These are phyloP conservation scores for Porphyrellus sp. DNA, from an alignment of 1,284 basidiomycete species.

Conservation along the genomic window DNA sequence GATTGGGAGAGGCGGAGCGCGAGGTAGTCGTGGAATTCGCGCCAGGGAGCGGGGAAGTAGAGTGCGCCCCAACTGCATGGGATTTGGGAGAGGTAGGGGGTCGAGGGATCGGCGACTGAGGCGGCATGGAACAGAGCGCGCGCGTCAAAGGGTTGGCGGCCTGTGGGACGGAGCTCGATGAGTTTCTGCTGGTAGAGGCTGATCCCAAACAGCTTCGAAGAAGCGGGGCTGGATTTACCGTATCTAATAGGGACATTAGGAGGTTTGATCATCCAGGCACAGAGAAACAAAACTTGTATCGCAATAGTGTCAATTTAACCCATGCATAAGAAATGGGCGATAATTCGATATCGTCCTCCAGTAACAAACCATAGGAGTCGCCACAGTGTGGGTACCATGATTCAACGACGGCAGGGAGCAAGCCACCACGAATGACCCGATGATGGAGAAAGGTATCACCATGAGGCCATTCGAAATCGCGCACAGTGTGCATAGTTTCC, in stretches of 20 bases:
- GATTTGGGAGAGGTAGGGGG: slow-evolving; percentile 78
- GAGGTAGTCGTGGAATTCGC: slow-evolving; percentile 78
- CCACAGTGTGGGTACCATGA: slow-evolving; percentile 79
- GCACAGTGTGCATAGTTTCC: slow-evolving; percentile 53
- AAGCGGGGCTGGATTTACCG: slow-evolving; percentile 40
- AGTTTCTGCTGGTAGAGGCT: slow-evolving; percentile 83
- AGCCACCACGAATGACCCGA: slow-evolving; percentile 69
- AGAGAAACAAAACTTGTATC: slow-evolving; percentile 60
- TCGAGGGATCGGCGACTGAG: slow-evolving; percentile 43
- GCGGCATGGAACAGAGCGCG: slow-evolving; percentile 50
- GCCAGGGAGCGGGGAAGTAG: slow-evolving; percentile 84
- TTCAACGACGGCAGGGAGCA: slow-evolving; percentile 78
- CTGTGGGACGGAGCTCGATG: slow-evolving; percentile 66
- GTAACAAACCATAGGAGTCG: slow-evolving; percentile 70
- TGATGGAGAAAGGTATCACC: slow-evolving; percentile 62
- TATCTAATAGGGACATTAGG: slow-evolving; percentile 46
- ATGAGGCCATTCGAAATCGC: slow-evolving; percentile 55
- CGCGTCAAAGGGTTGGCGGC: slow-evolving; percentile 66
- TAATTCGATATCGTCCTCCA: slow-evolving; percentile 82
- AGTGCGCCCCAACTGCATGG: slow-evolving; percentile 90
- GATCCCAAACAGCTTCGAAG: slow-evolving; percentile 63
- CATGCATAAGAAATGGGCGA: slow-evolving; percentile 82
- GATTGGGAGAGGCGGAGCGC: slow-evolving; percentile 56
- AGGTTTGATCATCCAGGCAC: background rate
- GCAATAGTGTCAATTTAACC: slow-evolving; percentile 70